These are phyloP conservation scores for Penicillium sp. DNA, from an alignment of 2,329 filamentous ascomycete genomes.

Conservation along the genomic window DNA sequence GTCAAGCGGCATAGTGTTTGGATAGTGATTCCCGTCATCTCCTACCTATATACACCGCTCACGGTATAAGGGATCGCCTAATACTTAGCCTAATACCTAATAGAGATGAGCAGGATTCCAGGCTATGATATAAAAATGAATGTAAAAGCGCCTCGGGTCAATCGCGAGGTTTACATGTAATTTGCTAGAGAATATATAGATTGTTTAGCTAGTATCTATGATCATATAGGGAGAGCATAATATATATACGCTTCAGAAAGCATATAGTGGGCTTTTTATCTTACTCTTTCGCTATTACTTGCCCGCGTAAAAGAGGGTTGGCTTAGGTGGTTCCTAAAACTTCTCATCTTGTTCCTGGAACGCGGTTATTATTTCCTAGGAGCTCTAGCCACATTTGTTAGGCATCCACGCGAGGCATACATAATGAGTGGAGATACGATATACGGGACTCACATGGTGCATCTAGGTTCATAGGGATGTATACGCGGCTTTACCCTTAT, in stretches of 20 bases:
- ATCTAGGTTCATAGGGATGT: neutral
- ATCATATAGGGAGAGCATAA: no score
- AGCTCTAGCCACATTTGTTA: no score
- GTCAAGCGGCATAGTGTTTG: neutral
- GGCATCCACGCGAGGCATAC: no score
- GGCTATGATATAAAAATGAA: neutral
- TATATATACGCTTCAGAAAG: neutral
- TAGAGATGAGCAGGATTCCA: neutral
- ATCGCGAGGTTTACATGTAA: neutral
- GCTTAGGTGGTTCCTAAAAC: neutral
- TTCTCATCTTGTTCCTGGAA: neutral
- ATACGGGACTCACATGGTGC: neutral
- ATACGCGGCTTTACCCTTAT: neutral
- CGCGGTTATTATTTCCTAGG: no score
- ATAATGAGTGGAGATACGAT: no score
- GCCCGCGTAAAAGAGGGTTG: neutral
- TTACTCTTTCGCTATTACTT: neutral
- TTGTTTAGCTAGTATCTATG: neutral
- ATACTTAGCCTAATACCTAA: neutral
- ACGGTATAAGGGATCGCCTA: neutral
- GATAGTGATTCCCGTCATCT: no score
- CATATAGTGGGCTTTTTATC: neutral
- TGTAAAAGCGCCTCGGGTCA: neutral
- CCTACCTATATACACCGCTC: no score
- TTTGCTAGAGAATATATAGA: neutral